Base-by-base conservation (phyloP, 805 yeast genomes). In the Barnettozyma pratensis region DNA sequence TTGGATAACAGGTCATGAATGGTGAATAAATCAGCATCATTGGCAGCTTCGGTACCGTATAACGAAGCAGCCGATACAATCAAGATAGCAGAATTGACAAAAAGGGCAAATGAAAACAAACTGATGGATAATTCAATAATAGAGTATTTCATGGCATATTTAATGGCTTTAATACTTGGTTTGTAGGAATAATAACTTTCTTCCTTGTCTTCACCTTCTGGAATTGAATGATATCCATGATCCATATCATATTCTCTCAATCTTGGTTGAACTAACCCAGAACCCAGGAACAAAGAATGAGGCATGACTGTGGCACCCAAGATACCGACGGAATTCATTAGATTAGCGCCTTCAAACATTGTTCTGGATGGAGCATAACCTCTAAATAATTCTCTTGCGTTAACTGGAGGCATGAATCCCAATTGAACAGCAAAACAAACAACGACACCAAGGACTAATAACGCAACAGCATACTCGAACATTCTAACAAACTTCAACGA, bases 261-360 rank as follows among this genome's bases (percentile, higher is more conserved):
- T 54, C 96, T 74, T 26, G 95, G 88, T 65, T 89, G 96, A 8
- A 88, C 96, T 48, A 88, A 71, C 11, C 90, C 95, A 0, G 92
- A 84, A 0, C 96, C 97, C 46, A 89, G 70, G 61, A 87, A 89
- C 41, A 89, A 70, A 2, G 91, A 83, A 63, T 89, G 96, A 5
- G 96, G 96, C 96, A 89, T 89, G 27, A 89, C 96, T 0, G 96
- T 89, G 11, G 96, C 96, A 50, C 96, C 97, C 42, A 89, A 73
- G 50, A 89, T 85, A 9, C 96, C 94, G 53, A 89, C 75, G 28
- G 91, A 81, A 38, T 85, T 70, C 58, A 83, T 87, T 41, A 87
- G 69, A 5, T 95, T 92, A 59, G 77, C 75, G 57, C 76, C 78
- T 54, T 77, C 80, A 41, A 72, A 68, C 61, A 79, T 65, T 26